Evolutionary conservation across 768 basidiomycete species (phyloP), one percentile per base, ranked within the genome.

Genomic region (Trametes sanguinea): DNA sequence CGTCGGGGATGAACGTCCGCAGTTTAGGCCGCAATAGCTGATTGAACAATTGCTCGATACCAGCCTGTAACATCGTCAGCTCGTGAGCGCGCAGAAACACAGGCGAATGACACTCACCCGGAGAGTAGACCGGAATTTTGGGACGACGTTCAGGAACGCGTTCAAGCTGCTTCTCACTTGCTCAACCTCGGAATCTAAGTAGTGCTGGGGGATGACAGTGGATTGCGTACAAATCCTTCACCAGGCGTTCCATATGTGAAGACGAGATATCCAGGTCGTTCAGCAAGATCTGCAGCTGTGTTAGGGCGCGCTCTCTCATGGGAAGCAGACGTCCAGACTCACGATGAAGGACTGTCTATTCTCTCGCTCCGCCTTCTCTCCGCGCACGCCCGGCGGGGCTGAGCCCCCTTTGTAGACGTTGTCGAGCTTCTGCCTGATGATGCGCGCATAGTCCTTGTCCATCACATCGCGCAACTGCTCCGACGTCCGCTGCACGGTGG

Each of bases 261-360:
- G 87, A 87, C 2, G 95, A 98, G 16, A 94, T 74, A 72, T 98
- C 95, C n/a, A 99, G 80, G 73, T 99, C 94, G 71, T 99, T 99
- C 53, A 98, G 78, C 47, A 91, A 82, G 39, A 88, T 88, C 96
- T 98, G 70, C 62, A 39, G 42, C 2, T 13, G 22, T 16, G 27
- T 14, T 4, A 27, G 17, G 22, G 5, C 3, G 16, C 48, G 16
- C 35, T 6, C 35, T 6, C 35, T 37, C 35, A 6, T 6, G 35
- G 1, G 14, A 2, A 8, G 22, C 30, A 16, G 5, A 33, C 17
- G 30, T 10, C 5, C 5, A 6, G 16, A 82, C 91, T 73, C 64
- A 95, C 97, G 60, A 96, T 90, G 71, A 94, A 98, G 2, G 87
- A 79, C 42, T 81, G 74, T 45, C 92, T 81, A 65, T 86, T 88